Evolutionary conservation across 2,329 filamentous ascomycete genomes (phyloP).

Genomic region (Nectriaceae sp.): DNA sequence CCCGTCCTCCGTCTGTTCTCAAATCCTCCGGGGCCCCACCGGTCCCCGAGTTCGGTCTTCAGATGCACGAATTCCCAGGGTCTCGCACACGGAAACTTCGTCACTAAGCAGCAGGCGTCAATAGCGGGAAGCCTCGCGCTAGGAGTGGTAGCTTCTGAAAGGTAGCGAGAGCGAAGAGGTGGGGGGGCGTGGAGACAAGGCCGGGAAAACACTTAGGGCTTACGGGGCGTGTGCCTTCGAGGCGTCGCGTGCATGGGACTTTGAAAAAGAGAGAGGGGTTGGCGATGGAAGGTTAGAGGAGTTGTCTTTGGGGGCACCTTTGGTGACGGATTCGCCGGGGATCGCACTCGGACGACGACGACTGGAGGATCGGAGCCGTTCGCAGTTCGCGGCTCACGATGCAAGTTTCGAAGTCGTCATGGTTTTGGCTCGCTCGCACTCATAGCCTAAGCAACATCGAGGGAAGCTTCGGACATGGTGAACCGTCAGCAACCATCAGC

Average conservation of each 20-base stretch:
- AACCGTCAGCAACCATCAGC: background rate
- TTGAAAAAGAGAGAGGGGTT: slow-evolving; percentile 4
- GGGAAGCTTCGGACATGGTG: background rate
- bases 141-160: slow-evolving; percentile 9
- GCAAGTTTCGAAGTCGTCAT: too few species aligned
- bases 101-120: background rate
- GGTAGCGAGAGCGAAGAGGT: too few species aligned
- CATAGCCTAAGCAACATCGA: background rate
- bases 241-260: slow-evolving; percentile 1
- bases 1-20: background rate
- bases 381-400: slow-evolving; percentile 24
- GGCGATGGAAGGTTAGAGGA: too few species aligned
- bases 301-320: too few species aligned
- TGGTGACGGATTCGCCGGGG: slow-evolving; percentile 4
- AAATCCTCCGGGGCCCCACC: slow-evolving; percentile 2
- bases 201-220: slow-evolving; percentile 23
- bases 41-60: background rate
- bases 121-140: background rate
- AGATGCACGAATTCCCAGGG: too few species aligned
- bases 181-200: slow-evolving; percentile 15
- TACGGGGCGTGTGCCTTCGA: slow-evolving; percentile 25
- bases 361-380: slow-evolving; percentile 18
- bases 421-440: background rate
- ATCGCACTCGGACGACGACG: slow-evolving; percentile 5
- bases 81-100: too few species aligned